Evolutionary conservation across 75 land plant species (phyloP), one percentile per base, ranked within the genome.

Genomic region (Selaginella tamariscina): DNA sequence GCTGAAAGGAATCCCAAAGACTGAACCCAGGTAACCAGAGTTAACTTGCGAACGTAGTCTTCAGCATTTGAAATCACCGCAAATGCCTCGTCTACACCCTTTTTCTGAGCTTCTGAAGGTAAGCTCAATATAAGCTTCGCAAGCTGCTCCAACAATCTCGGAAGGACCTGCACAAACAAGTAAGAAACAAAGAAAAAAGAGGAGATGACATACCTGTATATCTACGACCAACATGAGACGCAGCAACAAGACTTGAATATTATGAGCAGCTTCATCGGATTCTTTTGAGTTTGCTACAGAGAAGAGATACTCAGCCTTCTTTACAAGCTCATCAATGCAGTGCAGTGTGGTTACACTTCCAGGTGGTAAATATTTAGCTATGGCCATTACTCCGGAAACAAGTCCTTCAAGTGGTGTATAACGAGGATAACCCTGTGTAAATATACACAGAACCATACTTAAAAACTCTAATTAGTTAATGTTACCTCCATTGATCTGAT

Each of bases 21-120:
- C 69, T 95, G 96, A 70, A 95, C 56, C 99, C 99, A 95, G 20
- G 99, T 87, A 56, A 95, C 83, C 26, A 95, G 66, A 18, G 73
- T 74, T 1, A 92, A 91, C 57, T 90, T 89, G 32, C 99, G 78
- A 21, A 79, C 83, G 65, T 88, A 88, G 82, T 95, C 96, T 69
- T 86, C 91, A 55, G 89, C 82, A 68, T 82, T 85, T 18, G 91
- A 83, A 66, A 95, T 82, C 27, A 80, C 73, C 54, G 79, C 73
- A 64, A 79, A 82, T 13, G 83, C 70, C 27, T 87, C 77, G 44
- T 81, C 81, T 24, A 95, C 83, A 31, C 83, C 72, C 66, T 70
- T 28, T 24, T 70, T 80, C 56, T 81, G 86, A 32, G 75, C 82
- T 55, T 72, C 76, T 65, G 65, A 67, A 29, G 85, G 86, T 30